These are phyloP conservation scores for Arabidopsis thaliana DNA, from an alignment of 345 rosid species.

Conservation along the genomic window DNA sequence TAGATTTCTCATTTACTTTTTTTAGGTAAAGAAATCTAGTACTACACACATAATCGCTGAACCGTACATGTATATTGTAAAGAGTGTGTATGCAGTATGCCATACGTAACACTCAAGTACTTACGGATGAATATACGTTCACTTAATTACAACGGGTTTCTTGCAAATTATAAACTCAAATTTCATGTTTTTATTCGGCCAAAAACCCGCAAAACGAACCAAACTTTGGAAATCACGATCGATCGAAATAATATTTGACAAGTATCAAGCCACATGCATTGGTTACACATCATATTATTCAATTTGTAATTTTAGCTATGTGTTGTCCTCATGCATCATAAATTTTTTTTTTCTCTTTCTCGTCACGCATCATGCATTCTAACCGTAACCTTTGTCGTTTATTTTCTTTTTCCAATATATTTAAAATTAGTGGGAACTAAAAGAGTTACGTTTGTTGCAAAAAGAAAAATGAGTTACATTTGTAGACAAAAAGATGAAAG, in stretches of 20 bases:
- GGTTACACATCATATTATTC: constrained; percentile 16
- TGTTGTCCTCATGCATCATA: constrained; percentile 38
- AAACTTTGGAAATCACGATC: constrained; percentile 30
- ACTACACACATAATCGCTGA: not conserved
- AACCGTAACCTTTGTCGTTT: constrained; percentile 41
- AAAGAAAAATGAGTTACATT: constrained; percentile 22
- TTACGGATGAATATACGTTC: constrained; percentile 37
- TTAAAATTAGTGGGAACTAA: constrained; percentile 24
- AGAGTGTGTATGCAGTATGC: constrained; percentile 28
- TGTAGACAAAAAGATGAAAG: constrained; percentile 24
- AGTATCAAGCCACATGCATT: constrained; percentile 40
- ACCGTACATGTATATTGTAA: constrained; percentile 20
- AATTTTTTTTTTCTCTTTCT: not conserved
- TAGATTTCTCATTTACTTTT: not conserved
- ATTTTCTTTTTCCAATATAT: constrained; percentile 6
- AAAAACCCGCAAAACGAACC: constrained; percentile 29
- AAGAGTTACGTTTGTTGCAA: constrained; percentile 34
- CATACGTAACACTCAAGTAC: constrained; percentile 38
- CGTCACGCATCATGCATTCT: constrained; percentile 28
- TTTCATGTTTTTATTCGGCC: constrained; percentile 30
- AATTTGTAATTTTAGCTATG: constrained; percentile 24
- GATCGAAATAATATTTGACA: constrained; percentile 30
- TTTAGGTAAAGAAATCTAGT: constrained; percentile 21
- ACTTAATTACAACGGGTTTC: constrained; percentile 26
- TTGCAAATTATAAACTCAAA: constrained; percentile 30